Evolutionary conservation across 2,329 filamentous ascomycete species (phyloP).

Genomic region (Ascochyta rabiei): DNA sequence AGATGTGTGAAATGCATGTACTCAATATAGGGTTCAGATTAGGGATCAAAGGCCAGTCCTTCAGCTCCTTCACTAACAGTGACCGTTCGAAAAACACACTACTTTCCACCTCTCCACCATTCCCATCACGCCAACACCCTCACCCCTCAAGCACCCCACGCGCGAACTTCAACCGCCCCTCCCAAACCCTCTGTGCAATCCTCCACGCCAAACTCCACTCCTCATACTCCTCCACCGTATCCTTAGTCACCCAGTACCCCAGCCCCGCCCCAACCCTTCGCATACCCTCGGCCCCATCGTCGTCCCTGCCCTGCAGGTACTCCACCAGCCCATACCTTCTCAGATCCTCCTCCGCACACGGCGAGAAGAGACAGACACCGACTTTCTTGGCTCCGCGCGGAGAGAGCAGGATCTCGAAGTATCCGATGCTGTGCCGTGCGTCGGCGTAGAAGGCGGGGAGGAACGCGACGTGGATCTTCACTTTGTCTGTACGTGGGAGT

Average conservation of each 20-base stretch:
- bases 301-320: neutral
- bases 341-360: conserved; percentile 14
- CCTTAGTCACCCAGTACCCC: conserved; percentile 16
- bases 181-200: conserved; percentile 3
- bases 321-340: conserved; percentile 8
- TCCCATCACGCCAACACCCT: neutral
- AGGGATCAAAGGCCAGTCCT: too few species aligned
- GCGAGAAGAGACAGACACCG: conserved; percentile 16
- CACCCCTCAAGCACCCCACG: neutral
- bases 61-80: too few species aligned
- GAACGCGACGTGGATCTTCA: conserved; percentile 14
- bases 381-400: neutral
- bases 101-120: neutral
- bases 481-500: neutral
- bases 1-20: too few species aligned
- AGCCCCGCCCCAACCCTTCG: conserved; percentile 3
- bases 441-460: conserved; percentile 26
- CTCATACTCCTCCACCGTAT: conserved; percentile 5
- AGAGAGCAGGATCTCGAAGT: neutral
- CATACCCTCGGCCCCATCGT: neutral
- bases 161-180: conserved; percentile 1
- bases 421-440: conserved; percentile 21
- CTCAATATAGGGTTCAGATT: too few species aligned
- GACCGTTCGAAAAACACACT: too few species aligned
- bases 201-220: conserved; percentile 4